These are phyloP conservation scores for Aureobasidium zeae DNA, from an alignment of 2,329 filamentous ascomycete species.

Conservation along the genomic window DNA sequence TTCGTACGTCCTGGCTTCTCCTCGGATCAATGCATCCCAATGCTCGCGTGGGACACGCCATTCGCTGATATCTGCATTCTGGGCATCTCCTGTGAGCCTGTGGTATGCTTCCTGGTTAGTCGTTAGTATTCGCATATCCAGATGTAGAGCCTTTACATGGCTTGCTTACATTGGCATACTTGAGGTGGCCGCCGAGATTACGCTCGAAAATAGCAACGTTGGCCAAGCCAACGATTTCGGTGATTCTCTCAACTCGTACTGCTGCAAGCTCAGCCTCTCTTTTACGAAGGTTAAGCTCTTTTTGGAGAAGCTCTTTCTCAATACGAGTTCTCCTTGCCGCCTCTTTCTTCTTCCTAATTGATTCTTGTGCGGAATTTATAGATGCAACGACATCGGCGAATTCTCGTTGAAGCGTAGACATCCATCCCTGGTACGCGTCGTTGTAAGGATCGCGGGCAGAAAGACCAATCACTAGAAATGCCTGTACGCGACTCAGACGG, in stretches of 20 bases:
- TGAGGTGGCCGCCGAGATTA: conserved; percentile 9
- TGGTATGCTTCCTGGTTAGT: not conserved
- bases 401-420: conserved; percentile 9
- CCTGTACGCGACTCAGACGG: conserved; percentile 10
- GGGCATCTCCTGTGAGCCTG: not conserved
- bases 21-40: not conserved
- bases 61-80: not conserved
- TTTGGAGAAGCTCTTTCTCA: conserved; percentile 6
- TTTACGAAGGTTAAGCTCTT: conserved; percentile 2
- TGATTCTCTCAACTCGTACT: conserved; percentile 2
- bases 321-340: not conserved
- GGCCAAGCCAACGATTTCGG: conserved; percentile 14
- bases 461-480: conserved; percentile 14
- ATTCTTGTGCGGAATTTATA: not conserved
- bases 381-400: conserved; percentile 15
- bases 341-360: not conserved
- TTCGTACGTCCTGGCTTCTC: not conserved
- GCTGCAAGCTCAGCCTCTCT: conserved; percentile 15
- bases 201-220: conserved; percentile 16
- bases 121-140: not conserved
- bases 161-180: conserved; percentile 10
- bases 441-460: conserved; percentile 9
- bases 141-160: too few species aligned
- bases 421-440: conserved; percentile 6
- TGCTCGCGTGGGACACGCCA: not conserved